Conservation (phyloP, 257 asterid species). For the Capsicum baccatum region DNA sequence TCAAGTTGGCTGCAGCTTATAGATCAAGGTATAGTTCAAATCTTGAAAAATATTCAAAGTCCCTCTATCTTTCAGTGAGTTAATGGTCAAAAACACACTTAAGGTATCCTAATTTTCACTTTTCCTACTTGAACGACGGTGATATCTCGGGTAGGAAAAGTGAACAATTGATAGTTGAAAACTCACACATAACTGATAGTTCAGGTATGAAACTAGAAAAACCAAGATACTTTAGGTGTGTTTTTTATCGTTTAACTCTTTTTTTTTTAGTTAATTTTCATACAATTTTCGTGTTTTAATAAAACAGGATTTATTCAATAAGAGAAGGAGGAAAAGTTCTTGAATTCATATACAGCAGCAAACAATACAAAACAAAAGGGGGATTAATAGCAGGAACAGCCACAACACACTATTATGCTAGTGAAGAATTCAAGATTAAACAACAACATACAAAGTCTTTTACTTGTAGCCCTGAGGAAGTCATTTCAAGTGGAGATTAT, state of each 20-base stretch:
- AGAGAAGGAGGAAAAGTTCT: constrained; percentile 66
- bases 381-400: constrained; percentile 69
- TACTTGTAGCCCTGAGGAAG: constrained; percentile 80
- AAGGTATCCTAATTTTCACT: too few relatives aligned
- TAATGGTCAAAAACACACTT: too few relatives aligned
- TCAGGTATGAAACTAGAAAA: too few relatives aligned
- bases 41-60: background rate
- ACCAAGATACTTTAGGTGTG: too few relatives aligned
- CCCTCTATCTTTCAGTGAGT: background rate
- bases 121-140: too few relatives aligned
- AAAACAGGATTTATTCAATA: constrained; percentile 62
- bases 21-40: constrained; percentile 63
- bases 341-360: constrained; percentile 80
- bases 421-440: constrained; percentile 73
- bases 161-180: too few relatives aligned
- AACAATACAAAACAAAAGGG: constrained; percentile 57
- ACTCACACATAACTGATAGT: too few relatives aligned
- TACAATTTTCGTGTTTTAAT: background rate
- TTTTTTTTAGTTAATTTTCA: background rate
- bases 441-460: constrained; percentile 62
- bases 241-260: background rate
- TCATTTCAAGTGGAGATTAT: constrained; percentile 74
- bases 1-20: constrained; percentile 82
- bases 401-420: constrained; percentile 71
- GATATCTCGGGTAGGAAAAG: too few relatives aligned